phyloP scores from a whole-genome alignment of 208 protist genomes.

The Acanthamoeba triangularis region DNA sequence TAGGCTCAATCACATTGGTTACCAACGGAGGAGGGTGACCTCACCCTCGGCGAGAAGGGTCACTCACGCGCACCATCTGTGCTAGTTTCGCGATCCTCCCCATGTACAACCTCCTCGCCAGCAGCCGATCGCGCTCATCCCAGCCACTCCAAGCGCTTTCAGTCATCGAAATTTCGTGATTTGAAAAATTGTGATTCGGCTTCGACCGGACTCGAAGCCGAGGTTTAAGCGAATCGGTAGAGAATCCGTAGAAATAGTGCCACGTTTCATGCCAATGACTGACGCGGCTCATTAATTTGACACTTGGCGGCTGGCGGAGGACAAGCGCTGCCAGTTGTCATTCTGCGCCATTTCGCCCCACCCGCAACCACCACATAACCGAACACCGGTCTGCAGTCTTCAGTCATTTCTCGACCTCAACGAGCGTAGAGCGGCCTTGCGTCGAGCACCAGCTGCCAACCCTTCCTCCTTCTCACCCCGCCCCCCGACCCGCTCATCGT shows the following conservation, averaged over 20 bases:
- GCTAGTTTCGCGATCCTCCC: slow-evolving; percentile 2
- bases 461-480: not conserved
- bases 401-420: not conserved
- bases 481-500: not conserved
- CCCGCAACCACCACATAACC: not conserved
- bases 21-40: not conserved
- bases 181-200: not conserved
- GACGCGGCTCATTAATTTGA: slow-evolving; percentile 17
- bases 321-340: not conserved
- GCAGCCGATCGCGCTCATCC: not conserved
- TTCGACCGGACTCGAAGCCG: not conserved
- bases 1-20: not conserved
- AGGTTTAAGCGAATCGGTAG: not conserved
- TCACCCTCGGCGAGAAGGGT: not conserved
- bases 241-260: slow-evolving; percentile 25
- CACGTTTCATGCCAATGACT: slow-evolving; percentile 52
- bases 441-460: not conserved
- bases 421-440: not conserved
- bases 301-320: not conserved
- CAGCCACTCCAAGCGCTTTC: not conserved
- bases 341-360: not conserved
- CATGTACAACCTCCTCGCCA: not conserved
- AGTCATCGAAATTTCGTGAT: not conserved
- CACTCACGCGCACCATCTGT: not conserved
- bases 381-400: not conserved